Conservation (phyloP, 2,329 filamentous ascomycete species). For the Balansia obtecta region DNA sequence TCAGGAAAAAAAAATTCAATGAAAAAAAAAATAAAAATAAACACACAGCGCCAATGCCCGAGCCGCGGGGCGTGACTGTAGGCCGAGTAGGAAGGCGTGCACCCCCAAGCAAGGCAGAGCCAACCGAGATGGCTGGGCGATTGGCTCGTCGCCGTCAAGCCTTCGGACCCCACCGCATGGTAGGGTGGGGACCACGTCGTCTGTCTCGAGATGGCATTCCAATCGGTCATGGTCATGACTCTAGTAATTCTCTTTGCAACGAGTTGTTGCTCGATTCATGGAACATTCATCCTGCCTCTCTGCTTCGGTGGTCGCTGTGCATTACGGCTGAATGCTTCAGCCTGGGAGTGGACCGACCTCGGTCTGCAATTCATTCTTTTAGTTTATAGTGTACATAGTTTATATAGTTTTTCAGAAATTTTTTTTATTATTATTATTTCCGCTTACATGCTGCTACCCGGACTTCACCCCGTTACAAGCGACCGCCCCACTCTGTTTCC, state of each 20-base stretch:
- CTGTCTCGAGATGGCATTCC: neutral
- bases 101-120: neutral
- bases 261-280: too few species aligned
- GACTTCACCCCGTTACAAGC: neutral
- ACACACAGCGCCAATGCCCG: neutral
- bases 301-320: too few species aligned
- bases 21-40: too few species aligned
- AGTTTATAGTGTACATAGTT: too few species aligned
- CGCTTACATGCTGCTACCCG: neutral
- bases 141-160: neutral
- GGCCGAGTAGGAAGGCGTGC: neutral
- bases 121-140: neutral
- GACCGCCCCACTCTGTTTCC: neutral
- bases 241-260: too few species aligned
- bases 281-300: too few species aligned
- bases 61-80: neutral
- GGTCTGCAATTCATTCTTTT: neutral
- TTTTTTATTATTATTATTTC: neutral
- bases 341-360: too few species aligned
- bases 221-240: too few species aligned
- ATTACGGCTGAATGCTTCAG: too few species aligned
- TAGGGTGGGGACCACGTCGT: neutral
- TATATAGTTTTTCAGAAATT: neutral
- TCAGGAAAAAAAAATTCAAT: too few species aligned
- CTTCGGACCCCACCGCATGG: neutral